These are phyloP conservation scores for Spatholobus suberectus DNA, from an alignment of 306 rosid species.

Conservation along the genomic window DNA sequence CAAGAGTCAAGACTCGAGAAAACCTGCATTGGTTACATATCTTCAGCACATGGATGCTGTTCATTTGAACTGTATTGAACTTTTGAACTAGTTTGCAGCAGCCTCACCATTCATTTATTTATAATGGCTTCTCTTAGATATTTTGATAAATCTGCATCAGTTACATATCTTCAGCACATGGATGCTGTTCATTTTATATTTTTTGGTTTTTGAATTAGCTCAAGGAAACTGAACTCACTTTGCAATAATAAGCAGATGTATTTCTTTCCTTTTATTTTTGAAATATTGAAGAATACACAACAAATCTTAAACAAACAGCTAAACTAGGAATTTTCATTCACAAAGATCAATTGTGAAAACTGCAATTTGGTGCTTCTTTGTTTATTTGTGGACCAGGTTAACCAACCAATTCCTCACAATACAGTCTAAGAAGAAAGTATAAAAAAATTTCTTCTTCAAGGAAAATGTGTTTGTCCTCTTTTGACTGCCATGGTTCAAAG, in stretches of 20 bases:
- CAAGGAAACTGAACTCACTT: slow-evolving; percentile 14
- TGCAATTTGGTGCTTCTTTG: slow-evolving; percentile 8
- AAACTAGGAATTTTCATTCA: background rate
- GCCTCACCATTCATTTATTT: slow-evolving; percentile 31
- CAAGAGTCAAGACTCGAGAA: background rate
- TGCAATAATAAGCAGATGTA: background rate
- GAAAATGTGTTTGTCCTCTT: slow-evolving; percentile 16
- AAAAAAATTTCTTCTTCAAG: background rate
- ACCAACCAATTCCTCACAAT: slow-evolving; percentile 24
- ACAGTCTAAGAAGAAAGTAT: background rate
- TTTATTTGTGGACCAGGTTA: background rate
- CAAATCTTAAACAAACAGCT: slow-evolving; percentile 5
- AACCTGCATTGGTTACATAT: no score
- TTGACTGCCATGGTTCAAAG: slow-evolving; percentile 24
- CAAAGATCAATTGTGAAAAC: slow-evolving; percentile 7
- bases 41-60: no score
- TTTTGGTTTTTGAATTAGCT: background rate
- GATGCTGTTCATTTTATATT: background rate
- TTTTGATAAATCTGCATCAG: slow-evolving; percentile 24
- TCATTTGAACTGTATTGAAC: no score
- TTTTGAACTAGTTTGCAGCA: slow-evolving; percentile 13
- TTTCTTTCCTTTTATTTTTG: background rate
- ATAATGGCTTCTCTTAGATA: slow-evolving; percentile 6
- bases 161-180: slow-evolving; percentile 26
- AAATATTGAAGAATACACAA: background rate